A percentile compares a stretch with the other conserved stretches of the same genome.
Evolutionary conservation across 2,329 filamentous ascomycete species (phyloP).

Genomic region (Lachnellula hyalina): DNA sequence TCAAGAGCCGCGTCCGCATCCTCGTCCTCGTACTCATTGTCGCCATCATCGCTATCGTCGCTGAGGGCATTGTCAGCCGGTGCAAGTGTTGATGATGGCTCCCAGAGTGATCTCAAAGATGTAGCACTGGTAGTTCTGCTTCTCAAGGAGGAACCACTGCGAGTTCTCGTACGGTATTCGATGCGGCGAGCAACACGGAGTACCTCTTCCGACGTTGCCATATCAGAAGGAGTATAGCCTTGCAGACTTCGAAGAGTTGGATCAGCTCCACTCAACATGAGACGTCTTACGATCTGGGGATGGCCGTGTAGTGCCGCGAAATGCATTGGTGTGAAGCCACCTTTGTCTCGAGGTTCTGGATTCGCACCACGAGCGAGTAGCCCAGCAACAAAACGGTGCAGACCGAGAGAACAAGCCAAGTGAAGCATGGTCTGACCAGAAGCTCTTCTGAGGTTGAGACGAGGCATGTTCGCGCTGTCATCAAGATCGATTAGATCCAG

Average conservation of each 20-base stretch:
- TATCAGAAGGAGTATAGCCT: slow-evolving; percentile 65
- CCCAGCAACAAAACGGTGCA: slow-evolving; percentile 70
- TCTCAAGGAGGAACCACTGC: slow-evolving; percentile 55
- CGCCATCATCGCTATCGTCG: slow-evolving; percentile 39
- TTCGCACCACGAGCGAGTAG: slow-evolving; percentile 74
- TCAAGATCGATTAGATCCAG: slow-evolving; percentile 77
- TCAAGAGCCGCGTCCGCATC: slow-evolving; percentile 27
- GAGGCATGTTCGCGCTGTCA: slow-evolving; percentile 62
- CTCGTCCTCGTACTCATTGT: slow-evolving; percentile 34
- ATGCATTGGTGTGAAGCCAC: slow-evolving; percentile 78
- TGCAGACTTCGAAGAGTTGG: slow-evolving; percentile 63
- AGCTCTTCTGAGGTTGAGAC: slow-evolving; percentile 57
- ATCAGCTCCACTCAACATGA: slow-evolving; percentile 70
- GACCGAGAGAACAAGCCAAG: slow-evolving; percentile 68
- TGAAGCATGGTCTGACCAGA: slow-evolving; percentile 80
- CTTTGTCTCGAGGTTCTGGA: slow-evolving; percentile 67
- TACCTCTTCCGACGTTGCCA: slow-evolving; percentile 61
- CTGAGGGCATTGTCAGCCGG: slow-evolving; percentile 35
- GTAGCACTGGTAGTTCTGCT: slow-evolving; percentile 62
- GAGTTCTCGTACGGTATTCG: slow-evolving; percentile 58
- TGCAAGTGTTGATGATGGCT: slow-evolving; percentile 43
- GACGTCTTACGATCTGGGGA: slow-evolving; percentile 66
- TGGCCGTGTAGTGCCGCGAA: slow-evolving; percentile 74
- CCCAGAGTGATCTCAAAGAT: slow-evolving; percentile 64
- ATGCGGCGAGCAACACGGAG: slow-evolving; percentile 58